These are phyloP conservation scores for Blastocystis sp. DNA, from an alignment of 352 stramenopile species.

Conservation along the genomic window DNA sequence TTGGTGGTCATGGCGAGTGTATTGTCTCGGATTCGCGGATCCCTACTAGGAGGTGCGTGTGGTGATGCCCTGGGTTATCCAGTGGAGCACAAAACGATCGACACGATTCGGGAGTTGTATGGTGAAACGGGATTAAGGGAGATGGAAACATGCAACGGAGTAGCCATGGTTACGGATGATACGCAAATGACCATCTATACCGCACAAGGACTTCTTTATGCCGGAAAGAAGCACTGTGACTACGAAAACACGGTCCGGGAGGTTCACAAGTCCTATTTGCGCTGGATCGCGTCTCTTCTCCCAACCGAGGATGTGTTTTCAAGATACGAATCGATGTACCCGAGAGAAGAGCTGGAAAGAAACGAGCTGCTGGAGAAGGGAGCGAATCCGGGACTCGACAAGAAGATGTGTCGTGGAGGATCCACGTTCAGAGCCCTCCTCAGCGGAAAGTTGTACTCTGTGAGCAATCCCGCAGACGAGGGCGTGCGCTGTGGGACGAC, in stretches of 20 bases:
- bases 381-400: background rate
- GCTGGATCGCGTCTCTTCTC: background rate
- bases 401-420: background rate
- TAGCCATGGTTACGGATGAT: background rate
- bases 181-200: background rate
- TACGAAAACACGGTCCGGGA: background rate
- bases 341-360: background rate
- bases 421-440: background rate
- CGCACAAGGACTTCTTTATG: background rate
- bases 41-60: background rate
- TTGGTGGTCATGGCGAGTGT: too few relatives aligned
- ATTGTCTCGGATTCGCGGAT: background rate
- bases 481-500: background rate
- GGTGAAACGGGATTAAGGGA: background rate
- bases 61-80: background rate
- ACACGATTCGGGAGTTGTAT: background rate
- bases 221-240: background rate
- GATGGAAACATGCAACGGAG: background rate
- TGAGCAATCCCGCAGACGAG: background rate
- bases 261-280: constrained; percentile 1
- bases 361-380: background rate
- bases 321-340: background rate
- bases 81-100: background rate
- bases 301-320: background rate
- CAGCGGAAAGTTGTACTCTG: background rate